Evolutionary conservation across 768 basidiomycete genomes (phyloP).

Genomic region (Agaricus blazei): DNA sequence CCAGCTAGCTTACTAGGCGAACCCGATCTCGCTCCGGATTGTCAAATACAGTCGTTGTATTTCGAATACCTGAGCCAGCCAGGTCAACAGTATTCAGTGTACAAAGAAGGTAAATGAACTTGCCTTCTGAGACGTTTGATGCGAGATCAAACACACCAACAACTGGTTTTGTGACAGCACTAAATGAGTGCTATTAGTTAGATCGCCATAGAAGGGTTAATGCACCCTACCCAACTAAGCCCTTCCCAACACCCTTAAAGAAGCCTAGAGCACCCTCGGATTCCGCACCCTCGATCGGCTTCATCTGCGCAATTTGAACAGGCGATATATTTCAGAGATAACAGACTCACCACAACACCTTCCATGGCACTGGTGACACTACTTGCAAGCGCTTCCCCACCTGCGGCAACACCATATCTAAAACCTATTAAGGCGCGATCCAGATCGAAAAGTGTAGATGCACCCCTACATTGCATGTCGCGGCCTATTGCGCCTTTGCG

Average conservation of each 20-base stretch:
- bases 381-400: conserved; percentile 89
- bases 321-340: not conserved
- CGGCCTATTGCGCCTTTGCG: conserved; percentile 88
- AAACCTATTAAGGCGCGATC: not conserved
- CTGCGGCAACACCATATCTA: conserved; percentile 94
- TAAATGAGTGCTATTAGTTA: conserved; percentile 22
- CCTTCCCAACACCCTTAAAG: conserved; percentile 97
- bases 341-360: conserved; percentile 69
- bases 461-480: conserved; percentile 83
- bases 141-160: conserved; percentile 96
- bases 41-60: conserved; percentile 98
- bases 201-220: not conserved
- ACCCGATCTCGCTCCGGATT: conserved; percentile 84
- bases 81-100: not conserved
- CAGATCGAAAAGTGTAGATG: not conserved
- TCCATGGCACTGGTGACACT: conserved; percentile 96
- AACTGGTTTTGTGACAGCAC: conserved; percentile 92
- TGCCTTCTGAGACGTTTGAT: conserved; percentile 90
- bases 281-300: conserved; percentile 96
- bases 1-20: conserved; percentile 51
- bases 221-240: conserved; percentile 76
- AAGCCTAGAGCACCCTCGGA: conserved; percentile 91
- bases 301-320: conserved; percentile 54
- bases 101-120: not conserved
- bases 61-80: conserved; percentile 71